phyloP scores from a whole-genome alignment of 352 stramenopile species.

The Globisporangium apiculatum region DNA sequence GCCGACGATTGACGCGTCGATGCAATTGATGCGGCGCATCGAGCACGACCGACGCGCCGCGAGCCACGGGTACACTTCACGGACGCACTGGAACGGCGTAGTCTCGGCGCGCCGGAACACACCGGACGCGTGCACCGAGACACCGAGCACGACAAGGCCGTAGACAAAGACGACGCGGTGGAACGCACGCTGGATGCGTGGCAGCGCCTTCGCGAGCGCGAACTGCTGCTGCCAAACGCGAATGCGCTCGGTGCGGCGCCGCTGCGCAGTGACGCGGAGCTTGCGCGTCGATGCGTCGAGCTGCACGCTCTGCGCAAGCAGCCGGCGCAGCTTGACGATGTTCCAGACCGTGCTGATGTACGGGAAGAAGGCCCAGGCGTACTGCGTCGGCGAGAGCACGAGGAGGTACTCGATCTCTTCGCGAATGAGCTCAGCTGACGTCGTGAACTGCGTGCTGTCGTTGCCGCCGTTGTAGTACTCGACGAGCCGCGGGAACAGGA shows the following conservation, averaged over 20 bases:
- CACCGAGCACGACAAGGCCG: slow-evolving; percentile 1
- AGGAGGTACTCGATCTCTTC: slow-evolving; percentile 9
- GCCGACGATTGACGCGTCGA: slow-evolving; percentile 6
- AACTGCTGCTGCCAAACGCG: slow-evolving; percentile 4
- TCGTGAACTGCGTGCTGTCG: background rate
- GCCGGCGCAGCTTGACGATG: slow-evolving; percentile 5
- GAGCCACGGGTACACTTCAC: slow-evolving; percentile 10
- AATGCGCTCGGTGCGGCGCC: background rate
- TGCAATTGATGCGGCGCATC: slow-evolving; percentile 8
- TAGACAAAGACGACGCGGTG: slow-evolving; percentile 1
- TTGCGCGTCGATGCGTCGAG: background rate
- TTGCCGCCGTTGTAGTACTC: slow-evolving; percentile 1
- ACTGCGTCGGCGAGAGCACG: slow-evolving; percentile 3
- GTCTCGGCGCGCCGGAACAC: background rate
- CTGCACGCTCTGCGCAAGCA: background rate
- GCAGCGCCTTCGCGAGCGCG: background rate
- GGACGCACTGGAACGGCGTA: slow-evolving; percentile 2
- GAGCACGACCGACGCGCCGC: slow-evolving; percentile 7
- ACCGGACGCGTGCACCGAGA: slow-evolving; percentile 4
- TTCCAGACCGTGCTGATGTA: slow-evolving; percentile 9
- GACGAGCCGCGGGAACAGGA: slow-evolving; percentile 6
- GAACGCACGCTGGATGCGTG: slow-evolving; percentile 5
- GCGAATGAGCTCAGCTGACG: slow-evolving; percentile 4
- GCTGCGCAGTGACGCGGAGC: background rate
- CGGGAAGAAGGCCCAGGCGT: slow-evolving; percentile 7